Evolutionary conservation across 2,329 filamentous ascomycete genomes (phyloP), one percentile per base, ranked within the genome.

Genomic region (Massarina eburnea): DNA sequence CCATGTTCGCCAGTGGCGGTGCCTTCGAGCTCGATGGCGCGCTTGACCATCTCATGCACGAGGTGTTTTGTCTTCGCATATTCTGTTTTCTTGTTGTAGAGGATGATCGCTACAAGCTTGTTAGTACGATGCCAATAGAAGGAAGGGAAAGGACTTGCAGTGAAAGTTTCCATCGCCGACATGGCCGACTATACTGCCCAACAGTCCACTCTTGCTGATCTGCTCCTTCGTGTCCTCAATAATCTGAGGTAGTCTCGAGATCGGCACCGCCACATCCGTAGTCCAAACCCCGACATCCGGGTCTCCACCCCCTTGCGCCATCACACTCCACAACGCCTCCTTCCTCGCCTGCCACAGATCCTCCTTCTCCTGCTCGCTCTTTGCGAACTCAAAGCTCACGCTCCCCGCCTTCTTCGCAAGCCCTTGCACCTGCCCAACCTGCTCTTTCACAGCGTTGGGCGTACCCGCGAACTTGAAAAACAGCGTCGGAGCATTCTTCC

Each of bases 1-100:
- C 89, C 89, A 67, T 95, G 89, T 71, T 95, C 89, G 43, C 89
- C 89, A 10, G 89, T 91, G 1, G 91, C 88, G 0, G 89, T 94
- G 8, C 89, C 89, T 70, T 94, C 89, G 74, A 91, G 80, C 72
- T 90, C 87, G 39, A 95, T 84, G 0, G 89, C 89, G 50, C 87
- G 79, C 78, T 91, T 91, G 45, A 92, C 88, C 89, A 94, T 94
- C 46, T 83, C 79, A 65, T 91, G 87, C 20, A 94, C 86, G 20
- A 92, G 74, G 32, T 79, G 78, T 61, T 90, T 86, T 2, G 86
- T 86, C 43, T 80, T 78, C 46, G 76, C 71, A 54, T 84, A 80
- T 68, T 92, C 83, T 18, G 77, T 72, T n/a, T 88, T 81, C 46
- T 83, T 64, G 57, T 71, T 86, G 64, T 83, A 82, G 19, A 86